These are phyloP conservation scores for Aspergillus ibericus DNA, from an alignment of 2,329 filamentous ascomycete genomes.

Conservation along the genomic window DNA sequence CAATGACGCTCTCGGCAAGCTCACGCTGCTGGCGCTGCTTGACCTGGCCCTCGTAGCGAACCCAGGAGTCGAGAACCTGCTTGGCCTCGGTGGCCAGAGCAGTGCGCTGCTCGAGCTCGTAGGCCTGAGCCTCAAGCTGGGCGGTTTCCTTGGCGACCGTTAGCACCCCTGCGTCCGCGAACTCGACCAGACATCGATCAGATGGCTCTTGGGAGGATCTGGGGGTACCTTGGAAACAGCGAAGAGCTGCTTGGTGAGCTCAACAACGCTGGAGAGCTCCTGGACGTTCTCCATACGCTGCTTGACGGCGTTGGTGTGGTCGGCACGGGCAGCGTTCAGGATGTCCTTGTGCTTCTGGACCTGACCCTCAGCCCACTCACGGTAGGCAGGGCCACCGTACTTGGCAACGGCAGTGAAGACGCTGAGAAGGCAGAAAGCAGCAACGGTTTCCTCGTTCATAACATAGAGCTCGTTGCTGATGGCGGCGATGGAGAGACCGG, in stretches of 20 bases:
- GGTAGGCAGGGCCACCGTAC: conserved; percentile 89
- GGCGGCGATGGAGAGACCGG: conserved; percentile 87
- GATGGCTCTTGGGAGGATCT: neutral
- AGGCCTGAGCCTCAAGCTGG: conserved; percentile 90
- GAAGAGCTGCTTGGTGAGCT: conserved; percentile 95
- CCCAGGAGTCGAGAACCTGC: conserved; percentile 94
- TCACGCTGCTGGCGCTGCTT: conserved; percentile 98
- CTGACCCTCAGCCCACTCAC: conserved; percentile 86
- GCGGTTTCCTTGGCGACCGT: conserved; percentile 75
- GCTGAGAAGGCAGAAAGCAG: conserved; percentile 86
- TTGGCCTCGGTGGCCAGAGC: conserved; percentile 91
- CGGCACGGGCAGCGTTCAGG: conserved; percentile 87
- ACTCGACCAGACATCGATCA: neutral
- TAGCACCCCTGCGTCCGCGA: conserved; percentile 7
- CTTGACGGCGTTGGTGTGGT: conserved; percentile 96
- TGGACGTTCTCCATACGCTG: conserved; percentile 89
- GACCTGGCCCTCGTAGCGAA: conserved; percentile 96
- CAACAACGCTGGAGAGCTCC: conserved; percentile 91
- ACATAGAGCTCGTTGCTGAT: conserved; percentile 99
- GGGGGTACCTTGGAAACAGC: conserved; percentile 87
- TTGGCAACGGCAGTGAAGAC: conserved; percentile 92
- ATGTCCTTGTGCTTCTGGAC: conserved; percentile 91
- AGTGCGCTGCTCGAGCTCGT: conserved; percentile 95
- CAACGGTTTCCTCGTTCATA: conserved; percentile 97
- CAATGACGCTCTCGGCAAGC: conserved; percentile 86